phyloP scores from a whole-genome alignment of 768 basidiomycete species.

The Tulasnella sp. region DNA sequence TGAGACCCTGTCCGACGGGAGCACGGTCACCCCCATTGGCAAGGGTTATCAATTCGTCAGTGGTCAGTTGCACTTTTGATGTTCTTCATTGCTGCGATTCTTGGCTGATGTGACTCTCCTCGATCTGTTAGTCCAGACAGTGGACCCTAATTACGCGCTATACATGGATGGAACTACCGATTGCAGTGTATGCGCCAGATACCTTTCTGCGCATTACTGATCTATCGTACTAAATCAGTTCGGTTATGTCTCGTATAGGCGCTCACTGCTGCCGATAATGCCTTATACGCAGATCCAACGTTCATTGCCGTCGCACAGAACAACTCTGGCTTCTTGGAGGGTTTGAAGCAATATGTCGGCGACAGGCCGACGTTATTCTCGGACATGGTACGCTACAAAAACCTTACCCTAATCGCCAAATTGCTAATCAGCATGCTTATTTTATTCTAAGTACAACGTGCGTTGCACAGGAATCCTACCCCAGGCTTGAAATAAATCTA shows the following conservation, averaged over 20 bases:
- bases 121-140: slow-evolving; percentile 56
- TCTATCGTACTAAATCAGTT: background rate
- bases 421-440: background rate
- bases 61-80: slow-evolving; percentile 30
- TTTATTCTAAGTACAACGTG: slow-evolving; percentile 60
- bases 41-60: slow-evolving; percentile 75
- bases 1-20: slow-evolving; percentile 55
- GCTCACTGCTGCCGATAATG: slow-evolving; percentile 1
- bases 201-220: background rate
- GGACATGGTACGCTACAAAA: slow-evolving; percentile 8
- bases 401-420: background rate
- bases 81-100: background rate
- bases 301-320: slow-evolving; percentile 6
- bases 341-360: slow-evolving; percentile 1
- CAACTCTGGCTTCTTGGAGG: slow-evolving; percentile 13
- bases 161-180: slow-evolving; percentile 57
- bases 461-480: slow-evolving; percentile 24
- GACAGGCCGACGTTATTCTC: background rate
- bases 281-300: slow-evolving; percentile 19
- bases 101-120: no score
- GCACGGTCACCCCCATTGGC: slow-evolving; percentile 46
- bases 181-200: slow-evolving; percentile 37
- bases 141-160: slow-evolving; percentile 50
- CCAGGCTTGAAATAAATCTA: background rate
- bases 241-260: slow-evolving; percentile 29